phyloP scores from a whole-genome alignment of 805 yeast genomes.

The Wickerhamomyces chaumierensis region DNA sequence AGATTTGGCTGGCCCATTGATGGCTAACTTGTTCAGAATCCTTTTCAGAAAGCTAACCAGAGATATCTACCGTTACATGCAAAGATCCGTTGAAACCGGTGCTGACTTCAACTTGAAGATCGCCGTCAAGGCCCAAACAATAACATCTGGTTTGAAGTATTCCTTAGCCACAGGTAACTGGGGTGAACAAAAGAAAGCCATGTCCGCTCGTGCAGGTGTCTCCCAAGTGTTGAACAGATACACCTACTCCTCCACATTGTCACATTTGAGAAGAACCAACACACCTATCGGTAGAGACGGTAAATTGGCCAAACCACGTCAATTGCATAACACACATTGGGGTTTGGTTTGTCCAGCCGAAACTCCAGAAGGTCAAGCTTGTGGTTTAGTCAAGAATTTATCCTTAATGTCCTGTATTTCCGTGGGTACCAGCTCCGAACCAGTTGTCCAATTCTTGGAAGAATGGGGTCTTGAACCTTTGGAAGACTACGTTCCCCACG shows the following conservation, averaged over 20 bases:
- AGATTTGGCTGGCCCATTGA: conserved; percentile 96
- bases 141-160: conserved; percentile 94
- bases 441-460: conserved; percentile 82
- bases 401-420: conserved; percentile 96
- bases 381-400: conserved; percentile 96
- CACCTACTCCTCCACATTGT: conserved; percentile 95
- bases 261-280: conserved; percentile 97
- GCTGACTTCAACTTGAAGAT: conserved; percentile 92
- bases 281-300: conserved; percentile 99
- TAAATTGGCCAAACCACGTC: conserved; percentile 97
- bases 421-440: conserved; percentile 95
- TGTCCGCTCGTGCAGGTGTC: conserved; percentile 98
- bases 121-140: conserved; percentile 94
- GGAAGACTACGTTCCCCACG: conserved; percentile 90
- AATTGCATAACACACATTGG: conserved; percentile 98
- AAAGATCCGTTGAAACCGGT: conserved; percentile 95
- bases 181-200: conserved; percentile 99
- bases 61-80: conserved; percentile 97
- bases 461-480: conserved; percentile 99
- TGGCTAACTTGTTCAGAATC: conserved; percentile 91
- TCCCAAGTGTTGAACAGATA: conserved; percentile 97
- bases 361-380: conserved; percentile 99
- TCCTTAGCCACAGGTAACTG: conserved; percentile 99
- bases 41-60: conserved; percentile 90
- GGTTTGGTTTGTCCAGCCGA: conserved; percentile 99